These are phyloP conservation scores for Sporothrix mexicana DNA, from an alignment of 2,329 filamentous ascomycete genomes.

Conservation along the genomic window DNA sequence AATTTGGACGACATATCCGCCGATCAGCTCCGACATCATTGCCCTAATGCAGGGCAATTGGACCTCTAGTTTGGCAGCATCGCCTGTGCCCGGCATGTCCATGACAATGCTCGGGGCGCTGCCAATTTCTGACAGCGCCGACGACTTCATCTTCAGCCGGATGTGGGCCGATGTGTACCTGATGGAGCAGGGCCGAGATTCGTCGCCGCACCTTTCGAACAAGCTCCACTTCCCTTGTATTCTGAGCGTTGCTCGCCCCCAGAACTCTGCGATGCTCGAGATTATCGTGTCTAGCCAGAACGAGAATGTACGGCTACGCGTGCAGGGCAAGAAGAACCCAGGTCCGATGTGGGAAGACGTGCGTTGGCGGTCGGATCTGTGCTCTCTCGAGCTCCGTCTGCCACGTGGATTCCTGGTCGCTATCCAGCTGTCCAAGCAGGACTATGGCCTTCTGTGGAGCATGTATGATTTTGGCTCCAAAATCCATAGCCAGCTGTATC, in stretches of 20 bases:
- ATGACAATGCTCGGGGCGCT: constrained; percentile 70
- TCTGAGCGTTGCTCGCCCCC: constrained; percentile 74
- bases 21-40: constrained; percentile 72
- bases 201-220: constrained; percentile 50
- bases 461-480: constrained; percentile 85
- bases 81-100: constrained; percentile 53
- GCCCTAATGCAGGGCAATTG: constrained; percentile 70
- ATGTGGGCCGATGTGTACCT: constrained; percentile 76
- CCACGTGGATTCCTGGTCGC: constrained; percentile 77
- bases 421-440: constrained; percentile 73
- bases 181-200: constrained; percentile 72
- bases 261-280: constrained; percentile 71
- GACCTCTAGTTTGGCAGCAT: constrained; percentile 56
- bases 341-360: constrained; percentile 83
- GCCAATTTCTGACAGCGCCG: constrained; percentile 75
- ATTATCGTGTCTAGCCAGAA: constrained; percentile 81
- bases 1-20: constrained; percentile 81
- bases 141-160: constrained; percentile 79
- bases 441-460: constrained; percentile 79
- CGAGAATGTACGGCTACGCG: constrained; percentile 73
- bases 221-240: constrained; percentile 74
- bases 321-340: constrained; percentile 70
- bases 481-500: constrained; percentile 72
- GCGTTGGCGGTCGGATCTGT: constrained; percentile 73
- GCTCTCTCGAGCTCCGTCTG: constrained; percentile 70